Percentiles rank a stretch among this genome's conserved stretches.
These are phyloP conservation scores for Senna tora DNA, from an alignment of 306 rosid genomes.

Conservation along the genomic window DNA sequence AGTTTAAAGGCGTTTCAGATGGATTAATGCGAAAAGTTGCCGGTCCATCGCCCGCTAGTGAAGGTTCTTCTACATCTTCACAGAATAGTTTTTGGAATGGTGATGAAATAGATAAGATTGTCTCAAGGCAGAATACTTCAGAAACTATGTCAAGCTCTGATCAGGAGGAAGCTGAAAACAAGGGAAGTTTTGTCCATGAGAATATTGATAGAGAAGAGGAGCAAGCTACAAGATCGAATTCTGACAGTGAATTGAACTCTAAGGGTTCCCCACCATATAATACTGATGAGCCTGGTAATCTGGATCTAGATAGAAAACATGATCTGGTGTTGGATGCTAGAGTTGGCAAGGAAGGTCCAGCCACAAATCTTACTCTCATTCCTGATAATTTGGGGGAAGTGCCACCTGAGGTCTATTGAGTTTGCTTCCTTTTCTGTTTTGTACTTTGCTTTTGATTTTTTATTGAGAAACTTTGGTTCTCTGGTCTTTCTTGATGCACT, in stretches of 20 bases:
- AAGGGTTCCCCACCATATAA: constrained; percentile 56
- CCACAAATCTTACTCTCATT: constrained; percentile 41
- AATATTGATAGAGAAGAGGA: constrained; percentile 44
- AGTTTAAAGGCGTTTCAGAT: constrained; percentile 94
- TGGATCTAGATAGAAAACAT: constrained; percentile 54
- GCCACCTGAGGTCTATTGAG: constrained; percentile 87
- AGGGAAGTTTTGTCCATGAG: constrained; percentile 42
- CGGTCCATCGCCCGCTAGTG: constrained; percentile 55
- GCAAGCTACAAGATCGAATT: constrained; percentile 62
- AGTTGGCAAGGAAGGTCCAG: constrained; percentile 49
- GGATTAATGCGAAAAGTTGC: constrained; percentile 77
- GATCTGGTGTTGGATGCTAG: constrained; percentile 50
- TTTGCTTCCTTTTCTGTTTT: constrained; percentile 39
- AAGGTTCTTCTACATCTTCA: constrained; percentile 49
- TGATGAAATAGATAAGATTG: constrained; percentile 56
- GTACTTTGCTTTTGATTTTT: constrained; percentile 31
- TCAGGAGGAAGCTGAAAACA: constrained; percentile 61
- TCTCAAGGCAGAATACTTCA: constrained; percentile 49
- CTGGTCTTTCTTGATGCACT: constrained; percentile 12
- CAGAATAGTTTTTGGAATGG: constrained; percentile 54
- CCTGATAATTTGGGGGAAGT: constrained; percentile 59
- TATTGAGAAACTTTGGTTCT: constrained; percentile 34
- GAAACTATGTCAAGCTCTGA: constrained; percentile 70
- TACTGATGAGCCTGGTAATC: constrained; percentile 44
- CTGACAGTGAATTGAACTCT: constrained; percentile 70